Evolutionary conservation across 345 rosid genomes (phyloP), one percentile per base, ranked within the genome.

Genomic region (Sonneratia alba): DNA sequence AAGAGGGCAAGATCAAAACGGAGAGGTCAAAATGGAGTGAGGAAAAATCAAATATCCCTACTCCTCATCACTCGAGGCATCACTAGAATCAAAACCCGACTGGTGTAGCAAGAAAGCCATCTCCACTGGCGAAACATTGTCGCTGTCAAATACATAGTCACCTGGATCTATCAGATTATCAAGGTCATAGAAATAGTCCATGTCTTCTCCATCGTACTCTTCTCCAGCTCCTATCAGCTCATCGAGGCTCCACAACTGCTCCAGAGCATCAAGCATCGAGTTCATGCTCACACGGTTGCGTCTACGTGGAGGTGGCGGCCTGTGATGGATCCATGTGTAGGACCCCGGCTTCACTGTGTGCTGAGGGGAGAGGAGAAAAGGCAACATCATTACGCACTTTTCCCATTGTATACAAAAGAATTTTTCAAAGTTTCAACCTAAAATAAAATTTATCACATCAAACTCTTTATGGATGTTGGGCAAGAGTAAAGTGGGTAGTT

Each of bases 271-370:
- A 80, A 83, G 70, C 66, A 85, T 68, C 37, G 85, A 74, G 59
- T 82, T 82, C 85, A 85, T 77, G 77, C 76, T 84, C 71, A 77
- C 74, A 79, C 72, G 69, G 82, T 79, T 77, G 73, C 85, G 73
- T 66, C 74, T 70, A 53, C 83, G 79, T 66, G 79, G 83, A 36
- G 93, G 96, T 78, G 94, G 89, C 67, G 89, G 86, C 79, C 88
- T 79, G 83, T 81, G 79, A 81, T 85, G 81, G 80, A 79, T 85
- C 93, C 96, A 89, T 79, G 85, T 78, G 79, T 86, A 93, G 64
- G 96, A 90, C 76, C 96, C 90, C 68, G 88, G 88, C 91, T 81
- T 87, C 81, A 90, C 77, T 84, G 72, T 67, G 43, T 76, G 79
- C 79, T 76, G 79, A 2, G 21, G 9, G 1, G 6, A 68, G 15